Percentiles rank a stretch among this genome's conserved stretches.
Evolutionary conservation across 2,329 filamentous ascomycete genomes (phyloP).

Genomic region (Pseudohalonectria lignicola): DNA sequence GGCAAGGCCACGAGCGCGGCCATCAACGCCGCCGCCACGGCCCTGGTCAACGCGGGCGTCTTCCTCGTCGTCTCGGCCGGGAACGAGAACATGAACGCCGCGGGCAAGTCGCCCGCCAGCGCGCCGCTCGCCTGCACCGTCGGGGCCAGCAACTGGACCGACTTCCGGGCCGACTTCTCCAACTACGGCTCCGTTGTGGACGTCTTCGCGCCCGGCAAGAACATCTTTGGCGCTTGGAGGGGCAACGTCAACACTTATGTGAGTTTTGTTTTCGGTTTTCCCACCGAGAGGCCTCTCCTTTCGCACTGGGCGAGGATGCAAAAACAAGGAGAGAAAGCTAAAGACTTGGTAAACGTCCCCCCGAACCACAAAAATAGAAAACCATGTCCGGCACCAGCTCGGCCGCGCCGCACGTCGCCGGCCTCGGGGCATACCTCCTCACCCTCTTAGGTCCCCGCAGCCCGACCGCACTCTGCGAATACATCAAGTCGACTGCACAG

Average conservation of each 20-base stretch:
- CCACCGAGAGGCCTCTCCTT: too few relatives aligned
- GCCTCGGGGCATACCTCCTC: constrained; percentile 27
- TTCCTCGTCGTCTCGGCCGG: constrained; percentile 47
- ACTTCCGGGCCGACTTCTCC: constrained; percentile 34
- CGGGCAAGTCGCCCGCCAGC: constrained; percentile 33
- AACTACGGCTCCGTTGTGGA: constrained; percentile 40
- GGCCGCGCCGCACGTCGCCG: constrained; percentile 22
- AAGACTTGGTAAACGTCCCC: too few relatives aligned
- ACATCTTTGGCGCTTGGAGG: constrained; percentile 36
- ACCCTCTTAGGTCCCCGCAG: constrained; percentile 26
- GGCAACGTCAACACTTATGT: constrained; percentile 21
- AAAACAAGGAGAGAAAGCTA: too few relatives aligned
- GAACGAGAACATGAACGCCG: constrained; percentile 34
- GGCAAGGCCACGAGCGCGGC: constrained; percentile 33
- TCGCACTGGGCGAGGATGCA: too few relatives aligned
- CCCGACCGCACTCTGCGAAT: constrained; percentile 33
- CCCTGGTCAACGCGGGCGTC: constrained; percentile 31
- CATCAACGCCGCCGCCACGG: constrained; percentile 38
- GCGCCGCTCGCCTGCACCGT: constrained; percentile 38
- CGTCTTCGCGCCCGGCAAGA: constrained; percentile 37
- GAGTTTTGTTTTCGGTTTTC: constrained; percentile 1
- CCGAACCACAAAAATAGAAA: too few relatives aligned
- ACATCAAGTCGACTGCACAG: constrained; percentile 30
- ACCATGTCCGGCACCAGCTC: constrained; percentile 36
- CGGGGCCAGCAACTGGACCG: constrained; percentile 30